A percentile compares a stretch with the other conserved stretches of the same genome.
Conservation (phyloP, 306 rosid species). For the Vigna mungo region DNA sequence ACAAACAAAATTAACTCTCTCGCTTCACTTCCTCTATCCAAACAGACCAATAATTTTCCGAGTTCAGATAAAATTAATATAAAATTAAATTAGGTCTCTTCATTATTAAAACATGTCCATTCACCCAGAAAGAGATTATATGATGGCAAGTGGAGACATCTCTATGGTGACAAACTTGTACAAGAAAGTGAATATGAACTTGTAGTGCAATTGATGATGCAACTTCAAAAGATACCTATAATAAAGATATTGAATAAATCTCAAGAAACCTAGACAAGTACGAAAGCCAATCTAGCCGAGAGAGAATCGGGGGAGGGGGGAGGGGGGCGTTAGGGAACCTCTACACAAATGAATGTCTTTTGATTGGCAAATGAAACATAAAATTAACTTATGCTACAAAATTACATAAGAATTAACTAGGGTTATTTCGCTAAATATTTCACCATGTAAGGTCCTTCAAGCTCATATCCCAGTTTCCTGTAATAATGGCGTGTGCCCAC, state of each 20-base stretch:
- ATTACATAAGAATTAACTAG: slow-evolving; percentile 40
- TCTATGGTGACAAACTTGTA: background rate
- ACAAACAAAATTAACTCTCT: background rate
- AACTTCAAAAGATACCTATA: background rate
- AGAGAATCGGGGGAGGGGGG: background rate
- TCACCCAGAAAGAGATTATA: background rate
- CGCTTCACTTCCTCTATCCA: background rate
- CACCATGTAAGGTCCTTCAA: slow-evolving; percentile 99
- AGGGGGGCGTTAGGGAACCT: slow-evolving; percentile 1
- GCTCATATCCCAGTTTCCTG: slow-evolving; percentile 89
- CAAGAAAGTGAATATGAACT: background rate
- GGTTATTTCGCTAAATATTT: slow-evolving; percentile 60
- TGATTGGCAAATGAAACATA: slow-evolving; percentile 29
- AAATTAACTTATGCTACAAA: slow-evolving; percentile 47
- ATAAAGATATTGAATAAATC: background rate
- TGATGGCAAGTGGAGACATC: background rate
- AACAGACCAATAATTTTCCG: too few relatives aligned
- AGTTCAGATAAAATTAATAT: too few relatives aligned
- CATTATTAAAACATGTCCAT: background rate
- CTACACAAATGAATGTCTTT: slow-evolving; percentile 18
- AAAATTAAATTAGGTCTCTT: background rate
- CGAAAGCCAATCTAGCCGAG: background rate
- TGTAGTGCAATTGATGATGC: background rate
- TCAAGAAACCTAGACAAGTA: slow-evolving; percentile 3
- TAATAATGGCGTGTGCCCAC: slow-evolving; percentile 97